Evolutionary conservation across 805 yeast species (phyloP).

Genomic region (Ogataea pignaliae): DNA sequence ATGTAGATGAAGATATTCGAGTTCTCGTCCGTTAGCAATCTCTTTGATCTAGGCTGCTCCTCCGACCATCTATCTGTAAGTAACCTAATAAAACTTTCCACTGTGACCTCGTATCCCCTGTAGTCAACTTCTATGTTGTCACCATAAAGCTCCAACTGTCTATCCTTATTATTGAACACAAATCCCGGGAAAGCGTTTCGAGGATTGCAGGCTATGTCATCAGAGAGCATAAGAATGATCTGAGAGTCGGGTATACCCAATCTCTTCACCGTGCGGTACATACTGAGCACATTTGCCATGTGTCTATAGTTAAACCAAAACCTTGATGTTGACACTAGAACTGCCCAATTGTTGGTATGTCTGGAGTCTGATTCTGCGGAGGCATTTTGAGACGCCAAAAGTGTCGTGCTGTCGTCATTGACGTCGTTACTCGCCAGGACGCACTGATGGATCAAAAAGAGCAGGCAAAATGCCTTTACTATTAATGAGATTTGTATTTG

Average conservation of each 20-base stretch:
- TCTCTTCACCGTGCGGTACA: constrained; percentile 93
- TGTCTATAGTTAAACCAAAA: constrained; percentile 99
- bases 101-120: constrained; percentile 97
- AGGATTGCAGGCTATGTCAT: constrained; percentile 96
- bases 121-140: constrained; percentile 94
- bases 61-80: constrained; percentile 95
- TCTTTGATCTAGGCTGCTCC: constrained; percentile 88
- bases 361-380: constrained; percentile 27
- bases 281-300: constrained; percentile 91
- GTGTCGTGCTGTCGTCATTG: background rate
- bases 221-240: constrained; percentile 91
- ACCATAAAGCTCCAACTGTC: constrained; percentile 89
- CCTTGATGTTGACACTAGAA: constrained; percentile 88
- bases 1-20: constrained; percentile 90
- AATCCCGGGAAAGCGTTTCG: constrained; percentile 95
- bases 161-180: constrained; percentile 89
- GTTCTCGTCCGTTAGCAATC: constrained; percentile 87
- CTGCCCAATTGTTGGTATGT: constrained; percentile 76
- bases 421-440: background rate
- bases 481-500: too few species aligned
- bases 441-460: too few species aligned
- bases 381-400: background rate
- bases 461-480: too few species aligned
- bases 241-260: constrained; percentile 98
- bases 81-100: constrained; percentile 88